Evolutionary conservation across 2,329 filamentous ascomycete species (phyloP), one percentile per base, ranked within the genome.

Genomic region (Fusarium decemcellulare): DNA sequence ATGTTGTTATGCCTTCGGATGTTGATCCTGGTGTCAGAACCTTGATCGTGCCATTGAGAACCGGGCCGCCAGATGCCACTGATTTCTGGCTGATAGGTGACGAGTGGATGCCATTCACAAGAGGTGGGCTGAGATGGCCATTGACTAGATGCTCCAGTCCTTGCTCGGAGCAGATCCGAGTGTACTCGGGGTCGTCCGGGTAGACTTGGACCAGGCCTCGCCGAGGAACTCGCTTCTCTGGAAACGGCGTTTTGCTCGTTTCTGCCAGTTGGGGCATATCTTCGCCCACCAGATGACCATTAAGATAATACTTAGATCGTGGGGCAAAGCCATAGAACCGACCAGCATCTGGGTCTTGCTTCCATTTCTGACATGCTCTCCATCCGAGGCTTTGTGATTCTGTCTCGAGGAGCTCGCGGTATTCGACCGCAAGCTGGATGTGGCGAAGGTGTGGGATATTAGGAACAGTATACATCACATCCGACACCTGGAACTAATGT

Each of bases 401-500:
- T 37, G 80, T 79, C 71, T 88, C 86, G 12, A 87, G 80, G 11
- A 89, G 79, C 76, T 92, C 90, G 52, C 86, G 83, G 71, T 91
- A 91, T 52, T 85, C 84, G 51, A 91, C 84, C 9, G 84, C 81
- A 53, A 92, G 81, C 70, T 83, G 83, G 55, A 91, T 71, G 61
- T 85, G 81, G 54, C 83, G 85, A 18, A 92, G 82, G 72, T 92
- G 89, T 32, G 88, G 84, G 59, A 88, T 83, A 56, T 80, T 87
- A 6, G 88, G 84, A 11, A 91, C 79, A 43, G 87, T 84, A 67
- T 82, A 86, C 80, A 92, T 84, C 61, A 91, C 83, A 70, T 92
- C 90, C 32, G 88, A 89, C 56, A 88, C 81, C 88, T 90, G 29
- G 68, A 2, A 43, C 5, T 34, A 5, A 23, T 47, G 52, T 76